These are phyloP conservation scores for Phytophthora pseudosyringae DNA, from an alignment of 352 stramenopile species.

Conservation along the genomic window DNA sequence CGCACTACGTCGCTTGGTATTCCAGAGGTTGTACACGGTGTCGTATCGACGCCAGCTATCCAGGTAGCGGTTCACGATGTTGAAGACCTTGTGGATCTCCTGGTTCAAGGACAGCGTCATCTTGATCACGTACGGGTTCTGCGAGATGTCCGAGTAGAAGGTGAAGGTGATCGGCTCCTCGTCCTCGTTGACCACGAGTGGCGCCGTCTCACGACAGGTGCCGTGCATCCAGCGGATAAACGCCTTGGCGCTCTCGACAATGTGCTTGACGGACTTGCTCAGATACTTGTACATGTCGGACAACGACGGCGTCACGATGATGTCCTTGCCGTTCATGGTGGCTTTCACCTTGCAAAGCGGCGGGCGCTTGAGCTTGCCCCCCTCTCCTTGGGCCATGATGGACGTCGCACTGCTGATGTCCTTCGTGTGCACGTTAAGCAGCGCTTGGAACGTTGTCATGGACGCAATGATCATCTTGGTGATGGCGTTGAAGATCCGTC, in stretches of 20 bases:
- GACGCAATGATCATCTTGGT: conserved; percentile 96
- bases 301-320: conserved; percentile 93
- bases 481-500: conserved; percentile 96
- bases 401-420: conserved; percentile 65
- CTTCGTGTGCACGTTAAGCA: conserved; percentile 91
- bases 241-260: conserved; percentile 94
- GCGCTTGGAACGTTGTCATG: conserved; percentile 94
- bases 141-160: conserved; percentile 96
- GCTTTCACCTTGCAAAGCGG: conserved; percentile 95
- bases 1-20: conserved; percentile 89
- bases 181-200: conserved; percentile 90
- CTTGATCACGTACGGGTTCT: conserved; percentile 96
- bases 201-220: conserved; percentile 92
- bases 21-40: conserved; percentile 95
- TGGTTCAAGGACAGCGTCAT: conserved; percentile 94
- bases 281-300: conserved; percentile 97
- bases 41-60: conserved; percentile 95
- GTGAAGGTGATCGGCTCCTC: conserved; percentile 95
- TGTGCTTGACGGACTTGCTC: conserved; percentile 94
- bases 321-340: conserved; percentile 95
- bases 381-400: conserved; percentile 63
- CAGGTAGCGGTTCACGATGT: conserved; percentile 95
- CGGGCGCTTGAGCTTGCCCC: conserved; percentile 77
- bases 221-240: conserved; percentile 97
- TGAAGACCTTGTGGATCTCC: conserved; percentile 95